Evolutionary conservation across 306 rosid species (phyloP).

Genomic region (Vigna angularis): DNA sequence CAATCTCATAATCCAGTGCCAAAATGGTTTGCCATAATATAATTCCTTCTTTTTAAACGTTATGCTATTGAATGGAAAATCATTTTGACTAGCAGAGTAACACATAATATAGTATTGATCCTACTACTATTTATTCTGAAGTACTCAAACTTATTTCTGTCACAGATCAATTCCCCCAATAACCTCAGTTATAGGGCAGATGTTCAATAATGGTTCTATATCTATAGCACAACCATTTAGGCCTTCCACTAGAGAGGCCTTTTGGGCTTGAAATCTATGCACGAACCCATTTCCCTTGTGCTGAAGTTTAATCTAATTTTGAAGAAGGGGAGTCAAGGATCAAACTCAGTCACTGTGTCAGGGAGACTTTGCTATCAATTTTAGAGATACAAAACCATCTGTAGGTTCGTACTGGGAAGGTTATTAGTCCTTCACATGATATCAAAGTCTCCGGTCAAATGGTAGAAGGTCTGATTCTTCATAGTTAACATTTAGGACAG

Average conservation of each 20-base stretch:
- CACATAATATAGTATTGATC: too few species aligned
- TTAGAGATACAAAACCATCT: conserved; percentile 4
- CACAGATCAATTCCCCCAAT: not conserved
- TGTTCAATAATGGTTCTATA: not conserved
- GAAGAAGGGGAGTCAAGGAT: not conserved
- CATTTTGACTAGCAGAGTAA: not conserved
- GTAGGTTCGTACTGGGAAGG: not conserved
- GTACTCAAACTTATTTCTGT: not conserved
- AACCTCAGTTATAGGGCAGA: not conserved
- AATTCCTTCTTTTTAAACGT: conserved; percentile 30
- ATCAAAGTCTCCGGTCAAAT: not conserved
- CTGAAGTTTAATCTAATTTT: not conserved
- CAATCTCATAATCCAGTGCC: not conserved
- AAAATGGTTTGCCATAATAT: conserved; percentile 19
- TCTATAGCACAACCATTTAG: not conserved
- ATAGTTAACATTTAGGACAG: not conserved
- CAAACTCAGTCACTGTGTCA: not conserved
- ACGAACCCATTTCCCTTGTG: not conserved
- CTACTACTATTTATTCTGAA: conserved; percentile 8
- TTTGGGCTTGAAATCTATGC: conserved; percentile 5
- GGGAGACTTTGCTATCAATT: not conserved
- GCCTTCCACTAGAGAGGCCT: not conserved
- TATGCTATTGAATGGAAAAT: not conserved
- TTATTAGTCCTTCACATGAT: conserved; percentile 1
- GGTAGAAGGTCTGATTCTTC: not conserved